Evolutionary conservation across 805 yeast genomes (phyloP).

Genomic region (fission yeast (Schizosaccharomyces pombe)): DNA sequence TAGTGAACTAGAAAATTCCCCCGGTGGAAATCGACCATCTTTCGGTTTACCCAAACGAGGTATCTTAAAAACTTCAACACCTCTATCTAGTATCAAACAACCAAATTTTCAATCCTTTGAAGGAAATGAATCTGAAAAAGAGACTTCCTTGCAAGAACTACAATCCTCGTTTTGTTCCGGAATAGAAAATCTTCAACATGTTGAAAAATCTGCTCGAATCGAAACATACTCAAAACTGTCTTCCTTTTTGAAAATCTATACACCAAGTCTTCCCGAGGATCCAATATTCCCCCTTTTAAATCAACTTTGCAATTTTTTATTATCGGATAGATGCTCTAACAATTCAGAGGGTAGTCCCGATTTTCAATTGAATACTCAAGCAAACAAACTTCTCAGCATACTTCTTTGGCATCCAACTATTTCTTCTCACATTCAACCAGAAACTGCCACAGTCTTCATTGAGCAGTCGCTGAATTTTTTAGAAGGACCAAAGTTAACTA

Average conservation of each 20-base stretch:
- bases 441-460: conserved; percentile 1
- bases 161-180: background rate
- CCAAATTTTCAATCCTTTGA: background rate
- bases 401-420: conserved; percentile 2
- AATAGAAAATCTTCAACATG: background rate
- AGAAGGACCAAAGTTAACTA: background rate
- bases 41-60: background rate
- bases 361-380: background rate
- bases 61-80: background rate
- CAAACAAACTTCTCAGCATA: background rate
- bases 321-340: background rate
- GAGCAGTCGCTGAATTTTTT: background rate
- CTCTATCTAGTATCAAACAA: background rate
- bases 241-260: background rate
- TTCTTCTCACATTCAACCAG: background rate
- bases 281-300: background rate
- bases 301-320: background rate
- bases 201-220: background rate
- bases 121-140: background rate
- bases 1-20: background rate
- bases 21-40: background rate
- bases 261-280: background rate
- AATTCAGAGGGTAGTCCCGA: background rate
- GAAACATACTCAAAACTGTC: background rate
- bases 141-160: background rate